Evolutionary conservation across 768 basidiomycete genomes (phyloP).

Genomic region (Pluteus cervinus): DNA sequence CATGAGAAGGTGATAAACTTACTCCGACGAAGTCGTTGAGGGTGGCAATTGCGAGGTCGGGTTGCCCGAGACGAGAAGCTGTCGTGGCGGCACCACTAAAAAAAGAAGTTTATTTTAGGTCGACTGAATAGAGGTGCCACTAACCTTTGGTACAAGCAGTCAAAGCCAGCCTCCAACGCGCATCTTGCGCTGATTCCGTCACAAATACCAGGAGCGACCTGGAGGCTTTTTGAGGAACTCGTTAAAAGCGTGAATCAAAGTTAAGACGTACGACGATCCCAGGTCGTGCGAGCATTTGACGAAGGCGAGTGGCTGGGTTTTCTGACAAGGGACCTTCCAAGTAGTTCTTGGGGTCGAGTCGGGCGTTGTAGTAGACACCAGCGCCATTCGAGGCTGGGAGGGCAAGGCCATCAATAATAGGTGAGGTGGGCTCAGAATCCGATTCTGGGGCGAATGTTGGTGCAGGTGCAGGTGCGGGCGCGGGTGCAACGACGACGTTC

Average conservation of each 20-base stretch:
- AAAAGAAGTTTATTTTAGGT: background rate
- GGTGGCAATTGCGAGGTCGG: slow-evolving; percentile 50
- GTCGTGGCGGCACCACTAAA: slow-evolving; percentile 41
- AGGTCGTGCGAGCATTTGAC: slow-evolving; percentile 57
- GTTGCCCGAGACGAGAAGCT: slow-evolving; percentile 48
- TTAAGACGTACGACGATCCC: slow-evolving; percentile 59
- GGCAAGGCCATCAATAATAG: background rate
- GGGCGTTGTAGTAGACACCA: slow-evolving; percentile 50
- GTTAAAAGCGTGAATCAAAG: background rate
- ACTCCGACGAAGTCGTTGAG: slow-evolving; percentile 49
- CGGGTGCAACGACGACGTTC: too few species aligned
- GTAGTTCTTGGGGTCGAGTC: slow-evolving; percentile 62
- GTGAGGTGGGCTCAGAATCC: slow-evolving; percentile 9
- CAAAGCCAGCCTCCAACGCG: slow-evolving; percentile 71
- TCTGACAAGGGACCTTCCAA: slow-evolving; percentile 58
- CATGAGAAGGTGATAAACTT: slow-evolving; percentile 1
- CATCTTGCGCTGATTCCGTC: slow-evolving; percentile 71
- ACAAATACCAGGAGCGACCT: slow-evolving; percentile 71
- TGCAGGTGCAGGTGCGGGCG: slow-evolving; percentile 7
- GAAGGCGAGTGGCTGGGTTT: slow-evolving; percentile 61
- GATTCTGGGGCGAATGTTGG: slow-evolving; percentile 3
- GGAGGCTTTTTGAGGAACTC: background rate
- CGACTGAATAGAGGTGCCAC: slow-evolving; percentile 1
- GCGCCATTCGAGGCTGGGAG: too few species aligned
- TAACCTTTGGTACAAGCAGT: slow-evolving; percentile 66